Conservation (phyloP, 2,329 filamentous ascomycete species). For the Emergomyces orientalis region DNA sequence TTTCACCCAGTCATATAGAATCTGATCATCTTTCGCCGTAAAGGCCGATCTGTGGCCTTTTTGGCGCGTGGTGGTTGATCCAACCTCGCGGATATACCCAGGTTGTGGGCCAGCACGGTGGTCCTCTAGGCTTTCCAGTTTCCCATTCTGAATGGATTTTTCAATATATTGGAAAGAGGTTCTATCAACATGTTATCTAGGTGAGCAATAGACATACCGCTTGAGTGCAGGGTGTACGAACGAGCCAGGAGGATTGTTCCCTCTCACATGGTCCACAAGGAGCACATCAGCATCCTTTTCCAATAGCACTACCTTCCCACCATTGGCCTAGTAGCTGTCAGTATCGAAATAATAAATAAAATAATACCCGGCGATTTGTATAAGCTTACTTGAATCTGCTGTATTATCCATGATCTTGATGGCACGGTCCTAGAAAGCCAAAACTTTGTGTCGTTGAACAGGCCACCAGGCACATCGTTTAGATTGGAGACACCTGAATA, state of each 20-base stretch:
- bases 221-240: constrained; percentile 22
- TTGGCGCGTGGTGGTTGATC: constrained; percentile 31
- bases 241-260: constrained; percentile 40
- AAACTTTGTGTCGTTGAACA: constrained; percentile 50
- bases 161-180: constrained; percentile 53
- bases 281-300: constrained; percentile 50
- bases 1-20: constrained; percentile 38
- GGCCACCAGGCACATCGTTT: constrained; percentile 14
- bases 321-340: constrained; percentile 37
- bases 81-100: constrained; percentile 38
- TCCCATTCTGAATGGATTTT: constrained; percentile 41
- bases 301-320: constrained; percentile 44
- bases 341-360: not conserved
- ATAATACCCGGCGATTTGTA: not conserved
- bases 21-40: constrained; percentile 37
- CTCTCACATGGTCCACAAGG: constrained; percentile 50
- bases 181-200: constrained; percentile 21
- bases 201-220: constrained; percentile 2
- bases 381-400: constrained; percentile 37
- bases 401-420: constrained; percentile 38
- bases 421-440: constrained; percentile 50
- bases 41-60: constrained; percentile 28
- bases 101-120: constrained; percentile 40
- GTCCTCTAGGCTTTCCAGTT: constrained; percentile 40
- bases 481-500: constrained; percentile 13